Conservation (phyloP, 169 alveolate species). For the Cryptosporidium parvum region DNA sequence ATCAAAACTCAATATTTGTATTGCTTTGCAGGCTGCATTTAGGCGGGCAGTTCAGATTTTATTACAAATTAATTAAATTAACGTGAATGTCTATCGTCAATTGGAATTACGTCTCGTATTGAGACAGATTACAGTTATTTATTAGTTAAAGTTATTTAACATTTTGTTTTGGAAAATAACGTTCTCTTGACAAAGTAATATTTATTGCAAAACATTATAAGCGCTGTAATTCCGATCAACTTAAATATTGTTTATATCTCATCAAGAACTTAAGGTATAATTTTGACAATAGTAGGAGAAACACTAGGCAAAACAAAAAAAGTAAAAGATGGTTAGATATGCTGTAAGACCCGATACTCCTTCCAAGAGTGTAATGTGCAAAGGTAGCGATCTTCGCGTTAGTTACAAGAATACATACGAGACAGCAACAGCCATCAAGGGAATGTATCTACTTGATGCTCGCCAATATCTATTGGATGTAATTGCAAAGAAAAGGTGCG, state of each 20-base stretch:
- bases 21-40: neutral
- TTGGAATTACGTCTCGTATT: slow-evolving; percentile 18
- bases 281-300: slow-evolving; percentile 9
- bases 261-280: slow-evolving; percentile 4
- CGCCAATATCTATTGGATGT: slow-evolving; percentile 94
- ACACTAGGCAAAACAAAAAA: neutral
- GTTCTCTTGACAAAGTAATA: neutral
- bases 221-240: neutral
- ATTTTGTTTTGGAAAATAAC: neutral
- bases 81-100: slow-evolving; percentile 6
- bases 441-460: slow-evolving; percentile 93
- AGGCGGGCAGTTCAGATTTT: neutral
- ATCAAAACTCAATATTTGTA: neutral
- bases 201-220: neutral
- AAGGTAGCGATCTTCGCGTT: slow-evolving; percentile 92
- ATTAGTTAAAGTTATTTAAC: neutral
- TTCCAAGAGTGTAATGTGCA: slow-evolving; percentile 84
- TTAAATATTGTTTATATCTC: neutral
- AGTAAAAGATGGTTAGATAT: slow-evolving; percentile 50
- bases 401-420: slow-evolving; percentile 97
- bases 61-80: neutral
- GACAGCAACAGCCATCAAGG: slow-evolving; percentile 96
- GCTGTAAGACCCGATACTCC: slow-evolving; percentile 77
- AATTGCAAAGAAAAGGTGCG: slow-evolving; percentile 94
- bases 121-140: slow-evolving; percentile 8